Evolutionary conservation across 2,329 filamentous ascomycete genomes (phyloP), one percentile per base, ranked within the genome.

Genomic region (Scleromitrula shiraiana): DNA sequence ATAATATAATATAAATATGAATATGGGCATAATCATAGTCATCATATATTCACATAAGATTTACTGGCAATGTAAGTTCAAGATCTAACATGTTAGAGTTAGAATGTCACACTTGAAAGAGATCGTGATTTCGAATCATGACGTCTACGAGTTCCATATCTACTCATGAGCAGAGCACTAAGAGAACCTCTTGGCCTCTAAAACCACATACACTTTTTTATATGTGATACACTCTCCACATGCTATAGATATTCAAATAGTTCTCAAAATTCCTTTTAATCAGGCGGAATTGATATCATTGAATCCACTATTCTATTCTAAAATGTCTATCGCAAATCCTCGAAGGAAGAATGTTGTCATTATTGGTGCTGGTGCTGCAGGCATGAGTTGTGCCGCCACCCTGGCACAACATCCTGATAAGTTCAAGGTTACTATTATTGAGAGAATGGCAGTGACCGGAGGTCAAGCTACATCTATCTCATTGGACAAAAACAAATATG

Each of bases 361-460:
- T 20, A 71, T 84, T 23, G 80, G 80, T 3, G 80, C 75, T 24
- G 81, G 80, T 22, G 79, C 78, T 30, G 76, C 80, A 37, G 80
- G 80, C 62, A 78, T 75, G 76, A 22, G 37, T 2, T 85, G 81
- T 62, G 82, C 82, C 9, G 73, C 81, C 24, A 82, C 82, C 24
- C 71, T 86, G 23, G 74, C 80, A 39, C 74, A 83, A 40, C 80
- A 85, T 53, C 77, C 77, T 0, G 74, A 83, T 30, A 76, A 74
- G 53, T 86, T 82, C 66, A 74, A 79, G 36, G 71, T 86, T 10
- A 85, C 80, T 0, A 57, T 87, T 12, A 68, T 84, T 19, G 80
- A 83, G 51, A 66, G 70, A 58, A 73, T 73, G 9, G 66, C 74
- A 39, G 75, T 80, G 37, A 77, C 78, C 30, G 78, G 78, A 33